Evolutionary conservation across 1,284 basidiomycete species (phyloP), one percentile per base, ranked within the genome.

Genomic region (Rhodotorula sp.): DNA sequence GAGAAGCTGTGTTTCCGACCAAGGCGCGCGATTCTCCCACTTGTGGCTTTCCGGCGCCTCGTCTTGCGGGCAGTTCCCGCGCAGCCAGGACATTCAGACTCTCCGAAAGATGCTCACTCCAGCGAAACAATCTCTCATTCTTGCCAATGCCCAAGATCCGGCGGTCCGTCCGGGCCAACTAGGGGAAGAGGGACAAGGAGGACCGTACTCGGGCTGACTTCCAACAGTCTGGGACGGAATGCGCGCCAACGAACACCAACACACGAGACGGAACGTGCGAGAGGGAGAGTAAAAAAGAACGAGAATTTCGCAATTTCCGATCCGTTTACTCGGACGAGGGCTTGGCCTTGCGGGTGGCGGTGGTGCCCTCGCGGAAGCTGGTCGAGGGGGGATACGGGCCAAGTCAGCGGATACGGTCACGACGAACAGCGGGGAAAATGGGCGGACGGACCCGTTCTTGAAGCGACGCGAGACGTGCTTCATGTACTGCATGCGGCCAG

Each of bases 401-500:
- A 43, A 43, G 58, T 21, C 18, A 19, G n/a, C 23, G 31, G 7
- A 10, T 16, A 23, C 12, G 12, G 68, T 70, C 62, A 67, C 62
- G 43, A 7, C 21, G 28, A 5, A 18, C 38, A 3, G 50, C 3
- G 6, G 10, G 1, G 38, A 14, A 21, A 19, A 21, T 28, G 49
- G 8, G 57, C 5, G 12, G 38, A 69, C 70, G 55, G 4, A 95
- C 71, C 95, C 95, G 83, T 98, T 98, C 91, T 98, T 98, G 89
- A 95, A 95, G 79, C 92, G 87, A 81, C 92, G 88, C 77, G 89
- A 88, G 64, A 97, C 94, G 69, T 86, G 83, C 87, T 95, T 97
- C 84, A 99, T 88, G 88, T 95, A 89, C 77, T 87, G 86, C 94
- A 97, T 97, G 81, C 95, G 88, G 78, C 95, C 95, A 79, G 95